Percentiles rank a stretch among this genome's conserved stretches.
Conservation (phyloP, 2,329 filamentous ascomycete species). For the Biscogniauxia marginata region DNA sequence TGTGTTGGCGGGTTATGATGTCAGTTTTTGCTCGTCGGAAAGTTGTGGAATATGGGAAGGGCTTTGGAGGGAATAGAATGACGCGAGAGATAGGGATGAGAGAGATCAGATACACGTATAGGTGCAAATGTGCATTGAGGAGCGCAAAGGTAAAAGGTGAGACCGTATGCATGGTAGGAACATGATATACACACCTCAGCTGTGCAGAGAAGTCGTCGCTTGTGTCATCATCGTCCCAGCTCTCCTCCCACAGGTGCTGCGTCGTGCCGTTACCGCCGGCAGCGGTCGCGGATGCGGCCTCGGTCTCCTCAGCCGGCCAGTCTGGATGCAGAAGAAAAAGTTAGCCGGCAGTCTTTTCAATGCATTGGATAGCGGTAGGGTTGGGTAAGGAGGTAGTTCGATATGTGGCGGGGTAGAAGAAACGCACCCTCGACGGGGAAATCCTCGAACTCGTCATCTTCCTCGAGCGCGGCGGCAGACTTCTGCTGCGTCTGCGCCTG, state of each 20-base stretch:
- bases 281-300: constrained; percentile 52
- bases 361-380: background rate
- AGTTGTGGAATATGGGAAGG: background rate
- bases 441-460: constrained; percentile 99
- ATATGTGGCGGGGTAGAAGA: background rate
- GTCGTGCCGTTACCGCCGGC: constrained; percentile 63
- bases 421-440: constrained; percentile 88
- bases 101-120: constrained; percentile 44
- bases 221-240: constrained; percentile 98
- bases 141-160: too few relatives aligned
- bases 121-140: too few relatives aligned
- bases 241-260: constrained; percentile 95
- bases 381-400: background rate
- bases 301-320: constrained; percentile 89
- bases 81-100: background rate
- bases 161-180: background rate
- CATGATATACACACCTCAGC: constrained; percentile 71
- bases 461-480: constrained; percentile 71
- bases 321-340: constrained; percentile 50
- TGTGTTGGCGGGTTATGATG: constrained; percentile 34
- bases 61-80: background rate
- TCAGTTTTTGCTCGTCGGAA: constrained; percentile 1
- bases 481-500: constrained; percentile 58
- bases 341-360: background rate
- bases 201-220: constrained; percentile 95